A percentile compares a stretch with the other conserved stretches of the same genome.
These are phyloP conservation scores for Aquilaria yunnanensis DNA, from an alignment of 345 rosid genomes.

Conservation along the genomic window DNA sequence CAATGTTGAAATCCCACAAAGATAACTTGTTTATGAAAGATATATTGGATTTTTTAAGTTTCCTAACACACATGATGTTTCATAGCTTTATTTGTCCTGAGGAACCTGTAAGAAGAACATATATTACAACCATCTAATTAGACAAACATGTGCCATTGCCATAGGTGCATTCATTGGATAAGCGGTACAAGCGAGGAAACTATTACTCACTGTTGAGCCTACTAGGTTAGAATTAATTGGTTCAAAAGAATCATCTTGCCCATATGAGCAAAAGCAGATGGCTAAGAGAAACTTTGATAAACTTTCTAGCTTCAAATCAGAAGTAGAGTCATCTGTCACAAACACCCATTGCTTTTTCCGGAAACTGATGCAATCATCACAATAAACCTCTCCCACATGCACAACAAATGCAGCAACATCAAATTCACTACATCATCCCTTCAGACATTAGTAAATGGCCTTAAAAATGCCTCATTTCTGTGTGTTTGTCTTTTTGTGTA, in stretches of 20 bases:
- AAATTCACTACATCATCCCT: slow-evolving; percentile 55
- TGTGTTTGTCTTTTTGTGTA: no score
- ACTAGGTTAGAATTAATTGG: slow-evolving; percentile 63
- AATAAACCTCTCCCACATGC: slow-evolving; percentile 67
- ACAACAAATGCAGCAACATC: slow-evolving; percentile 72
- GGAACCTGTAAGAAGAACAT: no score
- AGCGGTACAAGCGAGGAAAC: neutral
- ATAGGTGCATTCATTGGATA: no score
- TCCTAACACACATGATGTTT: no score
- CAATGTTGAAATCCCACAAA: no score
- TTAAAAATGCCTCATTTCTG: no score
- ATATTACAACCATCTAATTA: no score
- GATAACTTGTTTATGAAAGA: no score
- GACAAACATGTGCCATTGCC: no score
- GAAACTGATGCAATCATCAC: slow-evolving; percentile 16
- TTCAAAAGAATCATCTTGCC: slow-evolving; percentile 36
- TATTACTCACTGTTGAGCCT: slow-evolving; percentile 67
- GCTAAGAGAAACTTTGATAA: slow-evolving; percentile 62
- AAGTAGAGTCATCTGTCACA: slow-evolving; percentile 67
- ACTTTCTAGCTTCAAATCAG: slow-evolving; percentile 30
- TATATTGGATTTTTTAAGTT: no score
- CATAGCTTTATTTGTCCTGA: no score
- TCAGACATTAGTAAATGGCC: no score
- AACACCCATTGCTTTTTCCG: slow-evolving; percentile 89
- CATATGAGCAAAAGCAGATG: slow-evolving; percentile 60